phyloP scores from a whole-genome alignment of 768 basidiomycete genomes.

The Clitopilus passeckerianus region DNA sequence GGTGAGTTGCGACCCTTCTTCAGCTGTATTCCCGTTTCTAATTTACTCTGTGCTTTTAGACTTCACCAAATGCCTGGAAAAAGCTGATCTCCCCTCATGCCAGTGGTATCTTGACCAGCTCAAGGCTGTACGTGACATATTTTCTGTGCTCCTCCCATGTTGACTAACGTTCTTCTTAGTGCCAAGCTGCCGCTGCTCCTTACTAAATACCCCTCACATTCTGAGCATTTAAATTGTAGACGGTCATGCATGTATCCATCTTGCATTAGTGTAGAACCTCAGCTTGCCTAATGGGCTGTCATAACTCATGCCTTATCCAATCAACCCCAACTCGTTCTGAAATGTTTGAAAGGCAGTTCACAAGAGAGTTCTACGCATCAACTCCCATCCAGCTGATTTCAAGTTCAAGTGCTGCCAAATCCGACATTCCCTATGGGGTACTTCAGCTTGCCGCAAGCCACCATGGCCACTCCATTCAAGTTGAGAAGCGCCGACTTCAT shows the following conservation, averaged over 20 bases:
- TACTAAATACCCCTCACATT: constrained; percentile 26
- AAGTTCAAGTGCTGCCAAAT: too few species aligned
- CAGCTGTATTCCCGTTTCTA: background rate
- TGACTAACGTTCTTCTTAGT: constrained; percentile 32
- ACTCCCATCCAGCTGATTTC: too few species aligned
- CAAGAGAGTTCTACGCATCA: too few species aligned
- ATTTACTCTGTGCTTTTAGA: constrained; percentile 37
- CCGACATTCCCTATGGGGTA: too few species aligned
- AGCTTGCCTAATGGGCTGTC: background rate
- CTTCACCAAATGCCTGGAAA: constrained; percentile 82
- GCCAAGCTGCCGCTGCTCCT: constrained; percentile 69
- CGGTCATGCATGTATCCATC: background rate
- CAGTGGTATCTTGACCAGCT: constrained; percentile 85
- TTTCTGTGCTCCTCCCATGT: background rate
- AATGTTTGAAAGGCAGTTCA: too few species aligned
- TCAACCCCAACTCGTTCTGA: background rate
- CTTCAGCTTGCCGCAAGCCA: too few species aligned
- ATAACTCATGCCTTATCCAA: background rate
- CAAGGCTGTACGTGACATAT: constrained; percentile 63
- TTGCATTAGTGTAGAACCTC: background rate
- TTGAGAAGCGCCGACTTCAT: too few species aligned
- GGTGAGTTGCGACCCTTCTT: constrained; percentile 32
- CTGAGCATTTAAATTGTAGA: background rate
- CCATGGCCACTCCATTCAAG: too few species aligned
- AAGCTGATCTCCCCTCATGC: constrained; percentile 75